phyloP scores from a whole-genome alignment of 306 rosid species.

The Alnus rubra region DNA sequence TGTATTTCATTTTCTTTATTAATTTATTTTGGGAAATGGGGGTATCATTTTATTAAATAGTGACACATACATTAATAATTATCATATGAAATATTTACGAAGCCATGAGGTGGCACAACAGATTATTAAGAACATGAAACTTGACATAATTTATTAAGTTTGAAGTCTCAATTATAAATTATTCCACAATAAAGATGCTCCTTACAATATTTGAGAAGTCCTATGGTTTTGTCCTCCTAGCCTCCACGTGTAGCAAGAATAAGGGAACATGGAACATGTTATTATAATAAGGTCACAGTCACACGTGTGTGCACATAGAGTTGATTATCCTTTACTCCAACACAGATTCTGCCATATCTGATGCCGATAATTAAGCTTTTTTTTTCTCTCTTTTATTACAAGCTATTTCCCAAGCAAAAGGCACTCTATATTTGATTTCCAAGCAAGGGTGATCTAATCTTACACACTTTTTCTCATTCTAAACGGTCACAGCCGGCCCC shows the following conservation, averaged over 20 bases:
- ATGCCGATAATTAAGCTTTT: background rate
- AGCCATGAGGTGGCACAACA: background rate
- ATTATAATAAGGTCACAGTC: background rate
- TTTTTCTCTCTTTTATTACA: background rate
- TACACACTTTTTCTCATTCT: background rate
- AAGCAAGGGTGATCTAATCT: background rate
- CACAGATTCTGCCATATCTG: background rate
- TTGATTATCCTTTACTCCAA: background rate
- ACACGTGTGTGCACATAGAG: background rate
- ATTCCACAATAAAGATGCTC: background rate
- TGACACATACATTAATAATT: background rate
- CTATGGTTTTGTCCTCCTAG: background rate
- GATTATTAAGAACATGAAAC: background rate
- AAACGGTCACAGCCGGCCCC: background rate
- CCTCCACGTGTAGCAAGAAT: constrained; percentile 8
- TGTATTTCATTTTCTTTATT: background rate
- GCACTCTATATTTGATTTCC: background rate
- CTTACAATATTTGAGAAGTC: background rate
- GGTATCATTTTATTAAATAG: background rate
- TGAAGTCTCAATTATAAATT: background rate
- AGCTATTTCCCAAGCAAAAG: constrained; percentile 30
- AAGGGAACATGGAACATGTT: background rate
- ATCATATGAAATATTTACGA: too few relatives aligned
- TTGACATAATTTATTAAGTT: background rate
- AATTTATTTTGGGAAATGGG: background rate